Base-by-base conservation (phyloP, 2,329 filamentous ascomycete species). In the Acrodontium crateriforme region DNA sequence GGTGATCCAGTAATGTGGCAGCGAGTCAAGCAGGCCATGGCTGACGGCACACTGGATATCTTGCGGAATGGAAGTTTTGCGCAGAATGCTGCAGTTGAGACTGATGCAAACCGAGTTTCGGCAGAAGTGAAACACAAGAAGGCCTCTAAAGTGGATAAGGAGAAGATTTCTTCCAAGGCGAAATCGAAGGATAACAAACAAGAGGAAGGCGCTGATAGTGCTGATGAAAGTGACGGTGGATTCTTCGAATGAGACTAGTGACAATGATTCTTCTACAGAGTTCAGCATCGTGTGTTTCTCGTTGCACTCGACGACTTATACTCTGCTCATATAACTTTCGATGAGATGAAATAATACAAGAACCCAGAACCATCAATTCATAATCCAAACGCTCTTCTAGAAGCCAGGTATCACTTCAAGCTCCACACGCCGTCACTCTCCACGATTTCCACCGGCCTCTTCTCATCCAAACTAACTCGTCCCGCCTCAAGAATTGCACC, bases 401-500 rank as follows among this genome's bases (percentile, higher is more conserved):
- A n/a, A n/a, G n/a, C n/a, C n/a, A n/a, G n/a, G n/a, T n/a, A 19
- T 32, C 53, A 72, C 52, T 65, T 64, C 50, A 91, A 54, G 44
- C 64, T 72, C 82, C 81, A 91, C 16, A 59, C 53, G 0, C 69
- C 77, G 32, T 70, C 65, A 44, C 70, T 62, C 38, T 74, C 60
- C 41, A 71, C 62, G 44, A 94, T 91, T 51, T 73, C 72, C 16
- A 94, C 69, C 34, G 81, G 69, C 31, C 84, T 65, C 31, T 69
- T 68, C 64, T 93, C 81, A 52, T 94, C 84, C 45, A 94, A 67
- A 51, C 80, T 87, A 47, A 74, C 67, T 39, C 85, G 64, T 0
- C 87, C 85, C 2, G 85, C 85, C 56, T 94, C 78, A 31, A 94
- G 62, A 38, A 94, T 93, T 1, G 85, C 85, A 6, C 83, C 91